Evolutionary conservation across 192 early-diverging fungal species (phyloP).

Genomic region (Podila minutissima): DNA sequence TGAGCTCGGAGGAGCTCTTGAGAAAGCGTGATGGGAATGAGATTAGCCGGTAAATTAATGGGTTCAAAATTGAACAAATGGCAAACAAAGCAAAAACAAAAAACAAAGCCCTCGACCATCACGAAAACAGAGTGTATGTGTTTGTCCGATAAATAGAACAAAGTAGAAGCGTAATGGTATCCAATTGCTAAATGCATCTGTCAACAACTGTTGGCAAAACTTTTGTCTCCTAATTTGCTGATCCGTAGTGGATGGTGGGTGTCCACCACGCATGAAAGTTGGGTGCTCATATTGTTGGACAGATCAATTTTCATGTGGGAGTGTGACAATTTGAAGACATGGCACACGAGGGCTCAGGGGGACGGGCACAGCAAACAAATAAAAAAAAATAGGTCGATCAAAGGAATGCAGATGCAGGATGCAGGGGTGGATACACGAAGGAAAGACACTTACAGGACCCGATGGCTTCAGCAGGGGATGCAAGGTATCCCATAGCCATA

Average conservation of each 20-base stretch:
- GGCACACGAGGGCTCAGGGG: too few relatives aligned
- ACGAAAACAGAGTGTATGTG: background rate
- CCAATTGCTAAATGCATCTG: background rate
- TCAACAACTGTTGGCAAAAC: too few relatives aligned
- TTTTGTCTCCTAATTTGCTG: too few relatives aligned
- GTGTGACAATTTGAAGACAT: too few relatives aligned
- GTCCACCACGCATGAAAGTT: too few relatives aligned
- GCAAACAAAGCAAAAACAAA: background rate
- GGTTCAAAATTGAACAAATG: background rate
- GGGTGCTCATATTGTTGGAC: too few relatives aligned
- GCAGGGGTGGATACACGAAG: background rate
- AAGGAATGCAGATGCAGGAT: background rate
- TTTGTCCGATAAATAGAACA: background rate
- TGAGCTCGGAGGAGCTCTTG: background rate
- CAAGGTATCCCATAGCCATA: conserved; percentile 18
- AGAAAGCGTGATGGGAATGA: background rate
- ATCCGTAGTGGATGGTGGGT: too few relatives aligned
- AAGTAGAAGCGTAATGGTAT: background rate
- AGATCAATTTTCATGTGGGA: too few relatives aligned
- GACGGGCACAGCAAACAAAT: background rate
- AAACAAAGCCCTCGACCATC: background rate
- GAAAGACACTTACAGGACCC: conserved; percentile 25
- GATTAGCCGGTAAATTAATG: background rate
- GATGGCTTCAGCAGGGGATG: conserved; percentile 16
- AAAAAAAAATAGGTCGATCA: background rate